A percentile compares a stretch with the other conserved stretches of the same genome.
Conservation (phyloP, 768 basidiomycete genomes). For the Cyclocybe aegerita region DNA sequence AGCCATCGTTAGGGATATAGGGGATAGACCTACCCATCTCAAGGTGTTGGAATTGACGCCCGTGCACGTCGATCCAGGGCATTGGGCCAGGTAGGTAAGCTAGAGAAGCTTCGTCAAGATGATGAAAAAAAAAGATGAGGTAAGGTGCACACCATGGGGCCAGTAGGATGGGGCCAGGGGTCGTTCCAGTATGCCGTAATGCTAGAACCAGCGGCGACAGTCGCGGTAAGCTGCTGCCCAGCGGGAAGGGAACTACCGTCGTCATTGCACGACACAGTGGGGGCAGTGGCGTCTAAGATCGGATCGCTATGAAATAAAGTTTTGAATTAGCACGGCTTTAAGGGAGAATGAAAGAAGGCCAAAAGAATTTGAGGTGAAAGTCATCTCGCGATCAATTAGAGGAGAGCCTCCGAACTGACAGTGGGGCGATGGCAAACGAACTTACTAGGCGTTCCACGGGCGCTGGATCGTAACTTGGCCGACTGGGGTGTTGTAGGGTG, state of each 20-base stretch:
- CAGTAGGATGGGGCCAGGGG: conserved; percentile 42
- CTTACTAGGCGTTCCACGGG: conserved; percentile 45
- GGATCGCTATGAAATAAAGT: conserved; percentile 31
- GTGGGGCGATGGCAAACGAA: background rate
- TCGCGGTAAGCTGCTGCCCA: conserved; percentile 41
- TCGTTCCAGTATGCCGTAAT: conserved; percentile 47
- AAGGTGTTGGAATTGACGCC: conserved; percentile 35
- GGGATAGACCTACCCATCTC: conserved; percentile 36
- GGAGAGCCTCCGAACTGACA: too few relatives aligned
- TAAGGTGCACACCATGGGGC: conserved; percentile 36
- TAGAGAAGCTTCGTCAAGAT: conserved; percentile 13
- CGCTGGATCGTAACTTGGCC: conserved; percentile 44
- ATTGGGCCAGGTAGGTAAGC: conserved; percentile 47
- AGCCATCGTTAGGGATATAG: background rate
- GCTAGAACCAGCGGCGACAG: conserved; percentile 39
- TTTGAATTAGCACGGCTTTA: background rate
- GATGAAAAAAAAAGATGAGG: background rate
- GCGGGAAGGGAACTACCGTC: conserved; percentile 33
- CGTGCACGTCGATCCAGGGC: conserved; percentile 41
- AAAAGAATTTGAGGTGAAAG: background rate
- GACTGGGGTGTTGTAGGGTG: conserved; percentile 39
- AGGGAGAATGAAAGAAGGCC: background rate
- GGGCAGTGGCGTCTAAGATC: conserved; percentile 34
- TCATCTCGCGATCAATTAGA: background rate
- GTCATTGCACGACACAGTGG: conserved; percentile 46